These are phyloP conservation scores for Aspergillus sp. DNA, from an alignment of 2,329 filamentous ascomycete species.

Conservation along the genomic window DNA sequence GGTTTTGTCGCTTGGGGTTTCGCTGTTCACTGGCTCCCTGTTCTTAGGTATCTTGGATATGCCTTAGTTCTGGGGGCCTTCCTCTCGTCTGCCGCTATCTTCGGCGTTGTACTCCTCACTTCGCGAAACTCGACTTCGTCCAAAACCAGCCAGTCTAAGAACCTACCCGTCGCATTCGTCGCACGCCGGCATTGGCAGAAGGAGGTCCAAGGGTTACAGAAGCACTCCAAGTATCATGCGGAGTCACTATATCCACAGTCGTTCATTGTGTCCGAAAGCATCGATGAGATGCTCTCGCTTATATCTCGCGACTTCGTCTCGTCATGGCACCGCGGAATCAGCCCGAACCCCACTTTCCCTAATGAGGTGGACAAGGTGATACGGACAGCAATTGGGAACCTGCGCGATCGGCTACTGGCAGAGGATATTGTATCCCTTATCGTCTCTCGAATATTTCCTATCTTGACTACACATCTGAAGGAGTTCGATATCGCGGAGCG, in stretches of 20 bases:
- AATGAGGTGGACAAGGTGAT: constrained; percentile 84
- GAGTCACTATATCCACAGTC: constrained; percentile 73
- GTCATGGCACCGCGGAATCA: constrained; percentile 88
- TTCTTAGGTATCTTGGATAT: constrained; percentile 80
- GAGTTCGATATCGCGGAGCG: constrained; percentile 91
- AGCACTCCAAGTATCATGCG: constrained; percentile 66
- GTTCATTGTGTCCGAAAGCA: constrained; percentile 71
- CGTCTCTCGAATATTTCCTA: constrained; percentile 79
- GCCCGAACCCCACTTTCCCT: constrained; percentile 72
- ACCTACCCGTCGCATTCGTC: constrained; percentile 57
- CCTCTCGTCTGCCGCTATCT: constrained; percentile 53
- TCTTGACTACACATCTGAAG: constrained; percentile 82
- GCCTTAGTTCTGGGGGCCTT: constrained; percentile 73
- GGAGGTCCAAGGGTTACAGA: constrained; percentile 67
- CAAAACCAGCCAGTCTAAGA: constrained; percentile 46
- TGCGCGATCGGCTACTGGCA: constrained; percentile 70
- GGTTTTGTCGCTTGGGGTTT: constrained; percentile 82
- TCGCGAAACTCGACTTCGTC: constrained; percentile 39
- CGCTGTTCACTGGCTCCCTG: constrained; percentile 76
- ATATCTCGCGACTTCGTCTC: constrained; percentile 81
- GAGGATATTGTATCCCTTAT: constrained; percentile 82
- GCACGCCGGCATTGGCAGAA: constrained; percentile 64
- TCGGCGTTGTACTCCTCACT: constrained; percentile 62
- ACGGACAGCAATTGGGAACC: constrained; percentile 66
- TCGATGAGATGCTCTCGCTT: constrained; percentile 76